Base-by-base conservation (phyloP, 2,329 filamentous ascomycete genomes). In the Colletotrichum sp. region DNA sequence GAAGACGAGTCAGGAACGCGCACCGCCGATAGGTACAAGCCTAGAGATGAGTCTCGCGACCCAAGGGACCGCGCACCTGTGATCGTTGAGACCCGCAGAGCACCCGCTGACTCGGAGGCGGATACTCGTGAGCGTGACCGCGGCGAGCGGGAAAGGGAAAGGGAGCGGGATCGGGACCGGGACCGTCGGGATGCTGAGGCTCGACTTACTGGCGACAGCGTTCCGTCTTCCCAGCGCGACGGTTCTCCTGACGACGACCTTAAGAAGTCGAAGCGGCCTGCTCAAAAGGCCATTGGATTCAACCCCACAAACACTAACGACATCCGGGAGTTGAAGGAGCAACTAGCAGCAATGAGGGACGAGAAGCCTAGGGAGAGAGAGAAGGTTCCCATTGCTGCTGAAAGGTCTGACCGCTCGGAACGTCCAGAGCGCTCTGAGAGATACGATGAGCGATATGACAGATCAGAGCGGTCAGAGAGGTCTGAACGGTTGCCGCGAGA, bases 281-380 rank as follows among this genome's bases (percentile, higher is more conserved):
- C 80, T 28, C 84, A 84, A 18, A 79, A 82, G 43, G 84, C 87
- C 1, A 81, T 82, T 57, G 84, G 83, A 3, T 92, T 92, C 76
- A 85, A 90, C 73, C 90, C 90, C 7, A 91, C 88, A 32, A 87
- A 92, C 77, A 85, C 89, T 4, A 85, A 85, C 34, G 88, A 88
- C 18, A 78, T 92, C 18, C 86, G 84, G 72, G 86, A 87, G 12
- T 81, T 91, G 57, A 89, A 90, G 78, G 86, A 89, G 28, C 86
- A 91, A 78, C 82, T 90, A 34, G 86, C 88, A 21, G 85, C 87
- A 36, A 84, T 88, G 78, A 84, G 84, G 34, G 68, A 78, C 24
- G 75, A 74, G 48, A 74, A 74, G 21, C 30, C 72, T 10, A 48
- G 43, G n/a, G 43, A 48, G 15, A 66, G 66, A 43, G 74, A 72